Percentiles rank a stretch among this genome's conserved stretches.
These are phyloP conservation scores for Cenchrus americanus DNA, from an alignment of 176 grass and related monocot species.

Conservation along the genomic window DNA sequence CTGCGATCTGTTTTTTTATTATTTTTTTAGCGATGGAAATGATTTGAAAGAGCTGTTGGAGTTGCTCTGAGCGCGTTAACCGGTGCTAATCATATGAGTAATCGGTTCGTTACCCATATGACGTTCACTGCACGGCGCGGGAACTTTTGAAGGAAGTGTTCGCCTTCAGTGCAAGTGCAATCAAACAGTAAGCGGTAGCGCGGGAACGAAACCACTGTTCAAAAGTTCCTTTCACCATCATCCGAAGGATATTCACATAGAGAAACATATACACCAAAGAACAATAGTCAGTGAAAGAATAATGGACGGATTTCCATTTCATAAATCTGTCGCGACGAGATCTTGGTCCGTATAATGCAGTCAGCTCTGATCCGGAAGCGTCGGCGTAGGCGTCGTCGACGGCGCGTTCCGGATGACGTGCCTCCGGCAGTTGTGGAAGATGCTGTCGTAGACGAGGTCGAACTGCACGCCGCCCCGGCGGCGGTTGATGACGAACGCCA, in stretches of 20 bases:
- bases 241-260: not conserved
- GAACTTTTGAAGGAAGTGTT: no score
- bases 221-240: not conserved
- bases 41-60: no score
- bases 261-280: not conserved
- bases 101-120: no score
- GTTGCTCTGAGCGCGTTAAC: no score
- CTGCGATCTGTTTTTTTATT: no score
- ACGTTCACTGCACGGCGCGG: no score
- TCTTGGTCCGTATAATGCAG: not conserved
- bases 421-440: slow-evolving; percentile 70
- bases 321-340: not conserved
- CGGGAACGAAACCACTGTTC: not conserved
- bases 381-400: not conserved
- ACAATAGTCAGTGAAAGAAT: not conserved
- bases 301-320: not conserved
- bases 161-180: no score
- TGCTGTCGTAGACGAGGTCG: slow-evolving; percentile 79
- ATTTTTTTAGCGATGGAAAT: no score
- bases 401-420: slow-evolving; percentile 43
- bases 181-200: not conserved
- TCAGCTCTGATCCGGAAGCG: slow-evolving; percentile 47
- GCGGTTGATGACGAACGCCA: slow-evolving; percentile 74
- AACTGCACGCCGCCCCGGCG: slow-evolving; percentile 69
- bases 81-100: no score